Conservation (phyloP, 2,329 filamentous ascomycete species). For the Alternaria arbusti region DNA sequence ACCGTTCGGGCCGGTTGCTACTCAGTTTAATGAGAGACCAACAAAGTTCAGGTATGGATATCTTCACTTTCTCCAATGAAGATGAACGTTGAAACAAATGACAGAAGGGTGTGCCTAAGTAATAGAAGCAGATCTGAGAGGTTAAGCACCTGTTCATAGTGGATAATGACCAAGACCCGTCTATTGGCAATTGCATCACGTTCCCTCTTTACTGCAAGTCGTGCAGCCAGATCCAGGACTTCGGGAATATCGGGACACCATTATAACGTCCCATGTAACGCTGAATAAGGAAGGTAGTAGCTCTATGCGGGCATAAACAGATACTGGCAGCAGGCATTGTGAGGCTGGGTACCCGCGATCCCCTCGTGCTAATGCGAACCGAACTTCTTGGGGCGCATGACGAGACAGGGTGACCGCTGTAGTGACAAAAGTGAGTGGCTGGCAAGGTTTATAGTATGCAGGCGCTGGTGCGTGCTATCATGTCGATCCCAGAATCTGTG, state of each 20-base stretch:
- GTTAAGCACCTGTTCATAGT: background rate
- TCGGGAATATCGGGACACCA: background rate
- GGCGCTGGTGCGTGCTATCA: conserved; percentile 4
- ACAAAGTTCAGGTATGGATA: background rate
- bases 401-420: background rate
- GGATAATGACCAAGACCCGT: background rate
- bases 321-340: background rate
- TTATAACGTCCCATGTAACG: background rate
- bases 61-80: background rate
- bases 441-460: conserved; percentile 7
- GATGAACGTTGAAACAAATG: background rate
- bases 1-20: background rate
- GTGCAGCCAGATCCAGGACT: background rate
- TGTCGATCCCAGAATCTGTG: conserved; percentile 9
- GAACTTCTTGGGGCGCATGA: conserved; percentile 12
- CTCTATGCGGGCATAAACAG: background rate
- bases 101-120: background rate
- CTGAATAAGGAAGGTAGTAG: conserved; percentile 1
- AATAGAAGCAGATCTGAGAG: background rate
- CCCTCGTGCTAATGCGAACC: background rate
- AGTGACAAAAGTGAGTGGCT: background rate
- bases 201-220: background rate
- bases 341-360: background rate
- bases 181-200: background rate
- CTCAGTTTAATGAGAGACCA: background rate